phyloP scores from a whole-genome alignment of 2,329 filamentous ascomycete genomes.

The Pyrenophora seminiperda region DNA sequence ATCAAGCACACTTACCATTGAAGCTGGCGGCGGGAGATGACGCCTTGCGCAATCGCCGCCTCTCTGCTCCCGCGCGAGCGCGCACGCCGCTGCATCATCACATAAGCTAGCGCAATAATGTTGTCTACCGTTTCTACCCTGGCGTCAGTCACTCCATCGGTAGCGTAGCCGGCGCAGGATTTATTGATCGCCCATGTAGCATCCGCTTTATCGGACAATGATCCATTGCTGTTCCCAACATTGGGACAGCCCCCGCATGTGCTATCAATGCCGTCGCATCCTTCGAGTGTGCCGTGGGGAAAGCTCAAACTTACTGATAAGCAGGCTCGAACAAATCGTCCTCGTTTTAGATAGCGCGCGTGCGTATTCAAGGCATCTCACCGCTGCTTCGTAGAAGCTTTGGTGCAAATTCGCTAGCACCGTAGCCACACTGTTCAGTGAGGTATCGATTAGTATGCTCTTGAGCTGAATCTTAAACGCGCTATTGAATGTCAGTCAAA shows the following conservation, averaged over 20 bases:
- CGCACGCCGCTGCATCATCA: conserved; percentile 64
- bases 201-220: conserved; percentile 20
- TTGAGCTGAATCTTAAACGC: conserved; percentile 85
- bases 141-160: conserved; percentile 24
- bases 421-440: conserved; percentile 71
- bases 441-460: conserved; percentile 79
- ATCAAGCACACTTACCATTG: conserved; percentile 60
- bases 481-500: conserved; percentile 38
- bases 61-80: conserved; percentile 47
- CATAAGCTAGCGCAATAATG: conserved; percentile 67
- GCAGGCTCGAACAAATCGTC: conserved; percentile 63
- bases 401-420: conserved; percentile 76
- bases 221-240: conserved; percentile 9
- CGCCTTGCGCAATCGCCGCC: conserved; percentile 46
- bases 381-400: conserved; percentile 78
- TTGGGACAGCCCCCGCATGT: conserved; percentile 17
- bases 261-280: conserved; percentile 15
- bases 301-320: conserved; percentile 58
- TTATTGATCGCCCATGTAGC: conserved; percentile 24
- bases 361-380: conserved; percentile 69
- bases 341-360: conserved; percentile 62
- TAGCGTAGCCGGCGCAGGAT: conserved; percentile 11
- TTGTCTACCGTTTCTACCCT: conserved; percentile 66
- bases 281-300: conserved; percentile 5
- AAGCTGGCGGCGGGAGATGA: conserved; percentile 64